phyloP scores from a whole-genome alignment of 2,329 filamentous ascomycete genomes.

The Nannizziopsis arthrosporioides region DNA sequence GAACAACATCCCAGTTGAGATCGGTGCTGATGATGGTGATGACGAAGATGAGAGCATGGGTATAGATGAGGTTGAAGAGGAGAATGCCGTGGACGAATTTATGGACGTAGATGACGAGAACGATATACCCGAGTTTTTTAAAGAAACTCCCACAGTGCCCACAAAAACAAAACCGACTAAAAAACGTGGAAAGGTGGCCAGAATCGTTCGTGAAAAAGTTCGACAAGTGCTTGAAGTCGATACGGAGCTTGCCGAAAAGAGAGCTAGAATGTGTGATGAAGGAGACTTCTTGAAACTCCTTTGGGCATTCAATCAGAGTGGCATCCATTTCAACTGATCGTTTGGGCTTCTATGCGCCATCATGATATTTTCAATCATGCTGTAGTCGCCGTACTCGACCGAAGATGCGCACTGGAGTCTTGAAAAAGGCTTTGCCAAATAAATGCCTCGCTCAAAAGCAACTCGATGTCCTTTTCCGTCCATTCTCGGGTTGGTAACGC shows the following conservation, averaged over 20 bases:
- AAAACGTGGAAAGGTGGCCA: conserved; percentile 66
- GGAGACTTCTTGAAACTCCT: conserved; percentile 78
- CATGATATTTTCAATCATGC: conserved; percentile 46
- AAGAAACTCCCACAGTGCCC: conserved; percentile 44
- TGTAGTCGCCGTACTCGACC: conserved; percentile 27
- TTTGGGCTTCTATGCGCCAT: conserved; percentile 42
- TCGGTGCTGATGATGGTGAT: conserved; percentile 38
- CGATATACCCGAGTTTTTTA: conserved; percentile 74
- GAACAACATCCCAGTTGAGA: conserved; percentile 68
- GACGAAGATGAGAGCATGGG: conserved; percentile 27
- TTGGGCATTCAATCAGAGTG: conserved; percentile 77
- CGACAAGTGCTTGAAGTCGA: conserved; percentile 69
- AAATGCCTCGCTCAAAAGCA: conserved; percentile 88
- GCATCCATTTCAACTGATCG: conserved; percentile 71
- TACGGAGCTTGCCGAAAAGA: conserved; percentile 67
- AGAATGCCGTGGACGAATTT: conserved; percentile 39
- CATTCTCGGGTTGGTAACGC: conserved; percentile 82
- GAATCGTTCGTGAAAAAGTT: conserved; percentile 78
- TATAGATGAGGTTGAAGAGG: conserved; percentile 24
- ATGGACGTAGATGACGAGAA: conserved; percentile 44
- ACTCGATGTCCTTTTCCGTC: conserved; percentile 97
- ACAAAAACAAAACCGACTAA: conserved; percentile 47
- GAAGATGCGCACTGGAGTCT: conserved; percentile 79
- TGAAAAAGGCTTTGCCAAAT: conserved; percentile 98
- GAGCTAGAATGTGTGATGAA: conserved; percentile 79